Evolutionary conservation across 345 rosid species (phyloP), one percentile per base, ranked within the genome.

Genomic region (Citrus sp.): DNA sequence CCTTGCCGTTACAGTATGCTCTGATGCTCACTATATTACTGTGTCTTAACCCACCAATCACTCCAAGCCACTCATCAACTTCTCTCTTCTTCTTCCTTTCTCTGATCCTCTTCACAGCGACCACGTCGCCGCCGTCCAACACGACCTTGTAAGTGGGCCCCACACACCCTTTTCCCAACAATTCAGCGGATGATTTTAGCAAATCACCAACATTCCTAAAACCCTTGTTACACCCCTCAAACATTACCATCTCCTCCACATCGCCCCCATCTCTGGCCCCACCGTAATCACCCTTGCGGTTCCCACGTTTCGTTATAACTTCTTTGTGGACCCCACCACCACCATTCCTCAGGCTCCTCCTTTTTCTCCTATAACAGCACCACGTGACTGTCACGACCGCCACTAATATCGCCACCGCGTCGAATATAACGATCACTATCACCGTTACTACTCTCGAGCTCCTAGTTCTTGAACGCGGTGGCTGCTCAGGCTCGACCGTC

Each of bases 111-210:
- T 87, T 87, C 70, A 87, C 90, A 74, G 56, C 88, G 76, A 78
- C 80, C 72, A 42, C 78, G 42, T 71, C 77, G 1, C 84, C 83
- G 14, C 85, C 79, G 46, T 82, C 83, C 83, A 84, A 32, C 77
- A 21, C 82, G 78, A 85, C 88, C 74, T 84, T 85, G 54, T 87
- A 87, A 16, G 87, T 85, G 70, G 86, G 65, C 61, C 90, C 90
- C 66, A 69, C 77, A 6, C 73, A 22, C 16, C 90, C 90, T 72
- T 82, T 87, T 63, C 90, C 90, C 66, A 87, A 75, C 83, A 87
- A 66, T 56, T 87, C 90, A 21, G 90, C 88, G 5, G 90, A 87
- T 3, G 88, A 80, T 51, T 79, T 82, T 51, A 87, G 70, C 82
- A 87, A 78, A 64, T 87, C 88, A 4, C 79, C 82, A 67, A 82